Evolutionary conservation across 768 basidiomycete genomes (phyloP), one percentile per base, ranked within the genome.

Genomic region (Leucogyrophana mollusca): DNA sequence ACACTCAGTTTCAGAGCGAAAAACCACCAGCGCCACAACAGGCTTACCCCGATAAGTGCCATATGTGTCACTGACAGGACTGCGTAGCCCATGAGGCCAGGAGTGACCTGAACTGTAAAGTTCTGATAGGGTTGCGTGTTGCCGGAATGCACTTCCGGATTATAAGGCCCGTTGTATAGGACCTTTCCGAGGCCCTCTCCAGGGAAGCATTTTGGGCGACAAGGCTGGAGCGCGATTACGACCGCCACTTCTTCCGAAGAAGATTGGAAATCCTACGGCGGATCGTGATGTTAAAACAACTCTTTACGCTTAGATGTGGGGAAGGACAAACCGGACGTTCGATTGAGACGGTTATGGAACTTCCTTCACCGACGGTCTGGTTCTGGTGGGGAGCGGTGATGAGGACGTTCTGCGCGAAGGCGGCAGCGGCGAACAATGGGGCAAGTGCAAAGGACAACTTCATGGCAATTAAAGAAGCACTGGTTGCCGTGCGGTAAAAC

Each of bases 181-280:
- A 65, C 47, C 24, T 20, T 47, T 21, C 67, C 69, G 33, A 69
- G 49, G 9, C 41, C 30, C 18, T 58, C 41, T 20, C 51, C 38
- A 17, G 53, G 36, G 6, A 56, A 49, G 3, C 37, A 30, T 21
- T 24, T 20, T 2, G 40, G 40, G 3, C 56, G 51, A 55, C 69
- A 70, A 6, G 57, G 46, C 24, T 49, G 39, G 35, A 68, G 34
- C 1, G 57, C 63, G 39, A 72, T 68, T 34, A 62, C 66, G 37
- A 72, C 43, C 2, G 60, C 66, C 30, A 68, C 63, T 40, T 72
- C 69, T 16, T 50, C 41, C 11, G 67, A 65, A 45, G 57, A 53
- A 11, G 64, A 58, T 8, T 67, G 59, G 30, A 7, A 58, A 55
- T 59, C 59, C 57, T 67, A 33, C 20, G n/a, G 25, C 4, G 23